A percentile compares a stretch with the other conserved stretches of the same genome.
These are phyloP conservation scores for Leccinum truebloodii DNA, from an alignment of 768 basidiomycete species.

Conservation along the genomic window DNA sequence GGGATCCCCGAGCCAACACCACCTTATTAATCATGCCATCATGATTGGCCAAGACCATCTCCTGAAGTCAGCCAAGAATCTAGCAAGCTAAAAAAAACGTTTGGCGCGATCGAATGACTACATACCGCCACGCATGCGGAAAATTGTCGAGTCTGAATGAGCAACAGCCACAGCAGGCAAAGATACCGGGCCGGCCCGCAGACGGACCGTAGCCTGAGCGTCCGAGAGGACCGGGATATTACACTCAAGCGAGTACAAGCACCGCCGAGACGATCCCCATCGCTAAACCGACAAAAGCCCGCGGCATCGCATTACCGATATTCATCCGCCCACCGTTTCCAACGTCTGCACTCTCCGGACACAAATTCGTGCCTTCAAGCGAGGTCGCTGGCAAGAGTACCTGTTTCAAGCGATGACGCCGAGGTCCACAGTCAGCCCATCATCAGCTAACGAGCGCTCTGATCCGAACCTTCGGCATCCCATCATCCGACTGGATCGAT, in stretches of 20 bases:
- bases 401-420: conserved; percentile 13
- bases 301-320: conserved; percentile 1
- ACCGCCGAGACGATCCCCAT: conserved; percentile 7
- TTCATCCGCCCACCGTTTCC: conserved; percentile 1
- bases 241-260: conserved; percentile 10
- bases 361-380: conserved; percentile 24
- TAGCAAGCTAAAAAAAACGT: too few relatives aligned
- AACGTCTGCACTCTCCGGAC: conserved; percentile 15
- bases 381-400: conserved; percentile 38
- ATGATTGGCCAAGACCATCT: not conserved
- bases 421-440: not conserved
- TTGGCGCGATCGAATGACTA: too few relatives aligned
- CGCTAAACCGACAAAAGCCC: conserved; percentile 7
- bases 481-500: conserved; percentile 38
- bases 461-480: conserved; percentile 46
- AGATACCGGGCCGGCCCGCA: not conserved
- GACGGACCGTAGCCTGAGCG: not conserved
- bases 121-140: too few relatives aligned
- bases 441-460: not conserved
- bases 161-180: not conserved
- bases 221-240: not conserved
- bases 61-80: not conserved
- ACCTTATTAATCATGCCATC: not conserved
- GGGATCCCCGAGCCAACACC: not conserved
- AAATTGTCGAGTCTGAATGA: not conserved